These are phyloP conservation scores for Cercospora beticola DNA, from an alignment of 2,329 filamentous ascomycete genomes.

Conservation along the genomic window DNA sequence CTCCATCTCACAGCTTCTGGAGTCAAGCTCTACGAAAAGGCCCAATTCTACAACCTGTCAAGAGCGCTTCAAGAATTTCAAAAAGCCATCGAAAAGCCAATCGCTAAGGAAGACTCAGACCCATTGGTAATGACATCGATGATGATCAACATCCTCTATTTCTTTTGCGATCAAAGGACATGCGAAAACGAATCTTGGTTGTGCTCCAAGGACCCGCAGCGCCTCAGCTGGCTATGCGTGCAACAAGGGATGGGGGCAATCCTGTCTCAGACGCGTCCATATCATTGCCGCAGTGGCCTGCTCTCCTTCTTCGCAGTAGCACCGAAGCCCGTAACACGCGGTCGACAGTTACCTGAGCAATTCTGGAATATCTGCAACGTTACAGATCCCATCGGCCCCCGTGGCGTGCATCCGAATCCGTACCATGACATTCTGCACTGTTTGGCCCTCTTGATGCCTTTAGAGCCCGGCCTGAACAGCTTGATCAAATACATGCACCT, in stretches of 20 bases:
- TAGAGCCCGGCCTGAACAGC: slow-evolving; percentile 13
- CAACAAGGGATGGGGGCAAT: slow-evolving; percentile 19
- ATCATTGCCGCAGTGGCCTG: slow-evolving; percentile 16
- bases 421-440: slow-evolving; percentile 21
- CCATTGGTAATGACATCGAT: slow-evolving; percentile 17
- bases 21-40: slow-evolving; percentile 1
- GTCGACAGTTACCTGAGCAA: slow-evolving; percentile 1
- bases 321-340: not conserved
- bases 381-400: slow-evolving; percentile 12
- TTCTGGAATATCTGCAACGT: slow-evolving; percentile 18
- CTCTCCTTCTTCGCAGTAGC: slow-evolving; percentile 15
- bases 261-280: slow-evolving; percentile 12
- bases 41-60: slow-evolving; percentile 14
- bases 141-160: slow-evolving; percentile 15
- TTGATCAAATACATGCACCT: slow-evolving; percentile 22
- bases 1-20: slow-evolving; percentile 12
- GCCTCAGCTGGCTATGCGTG: slow-evolving; percentile 17
- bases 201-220: slow-evolving; percentile 7
- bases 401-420: slow-evolving; percentile 16
- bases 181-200: slow-evolving; percentile 13
- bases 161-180: not conserved
- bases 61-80: slow-evolving; percentile 16
- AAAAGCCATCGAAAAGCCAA: slow-evolving; percentile 14
- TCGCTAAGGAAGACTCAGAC: slow-evolving; percentile 16
- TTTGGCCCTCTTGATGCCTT: slow-evolving; percentile 13